Base-by-base conservation (phyloP, 1,139 yeast species). In the Scheffersomyces insectosa region DNA sequence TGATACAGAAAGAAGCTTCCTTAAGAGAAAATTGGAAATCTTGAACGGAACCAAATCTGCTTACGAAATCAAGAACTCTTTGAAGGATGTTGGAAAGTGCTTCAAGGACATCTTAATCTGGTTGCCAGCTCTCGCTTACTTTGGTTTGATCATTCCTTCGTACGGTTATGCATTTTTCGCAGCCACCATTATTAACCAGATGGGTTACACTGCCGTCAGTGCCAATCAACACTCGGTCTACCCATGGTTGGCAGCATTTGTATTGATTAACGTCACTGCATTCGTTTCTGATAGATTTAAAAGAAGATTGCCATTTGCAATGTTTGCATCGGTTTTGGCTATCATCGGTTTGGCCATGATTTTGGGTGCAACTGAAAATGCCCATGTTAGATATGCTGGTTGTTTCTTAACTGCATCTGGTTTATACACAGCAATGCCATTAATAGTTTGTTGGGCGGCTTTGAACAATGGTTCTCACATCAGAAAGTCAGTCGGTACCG, bases 131-230 rank as follows among this genome's bases (percentile, higher is more conserved):
- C 62, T 83, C 49, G 72, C 74, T 45, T 83, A 84, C 66, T 82
- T 84, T 60, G 82, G 83, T 28, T 70, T 79, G 46, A 75, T 84
- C 55, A 77, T 83, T 48, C 87, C 88, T 15, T 78, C 88, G 20
- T 84, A 84, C 52, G 84, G 88, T 33, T 83, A 83, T 55, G 89
- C 89, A 13, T 83, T 79, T 62, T 84, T 84, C 59, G 82, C 88
- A 29, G 82, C 83, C 46, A 73, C 84, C 42, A 83, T 82, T 62
- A 83, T 81, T 51, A 66, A 63, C 56, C 75, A 75, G 51, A 70
- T 77, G 59, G 80, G 85, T 7, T 80, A 82, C 60, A 68, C 84
- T 4, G 81, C 85, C 0, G 80, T 80, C 50, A 66, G 74, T 44
- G 84, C 88, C 20, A 86, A 85, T 62, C 76, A 80, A 42, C 82